Evolutionary conservation across 768 basidiomycete species (phyloP).

Genomic region (Boletus rubroflammeus): DNA sequence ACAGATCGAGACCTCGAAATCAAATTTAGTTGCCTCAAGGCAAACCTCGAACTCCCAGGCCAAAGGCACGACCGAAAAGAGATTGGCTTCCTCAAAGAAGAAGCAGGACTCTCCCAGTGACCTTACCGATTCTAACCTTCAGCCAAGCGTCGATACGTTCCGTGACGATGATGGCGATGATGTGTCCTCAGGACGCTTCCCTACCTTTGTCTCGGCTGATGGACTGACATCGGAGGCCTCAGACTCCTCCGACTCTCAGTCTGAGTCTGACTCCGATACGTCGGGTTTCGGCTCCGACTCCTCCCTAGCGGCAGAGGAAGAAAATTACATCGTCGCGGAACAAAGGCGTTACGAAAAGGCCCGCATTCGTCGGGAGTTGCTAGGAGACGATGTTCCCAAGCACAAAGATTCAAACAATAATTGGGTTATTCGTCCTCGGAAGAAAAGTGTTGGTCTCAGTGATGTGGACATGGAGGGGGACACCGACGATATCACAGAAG

Average conservation of each 20-base stretch:
- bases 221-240: constrained; percentile 48
- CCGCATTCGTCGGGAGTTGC: constrained; percentile 57
- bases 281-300: constrained; percentile 50
- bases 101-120: constrained; percentile 13
- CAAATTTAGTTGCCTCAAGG: constrained; percentile 34
- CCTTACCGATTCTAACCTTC: constrained; percentile 26
- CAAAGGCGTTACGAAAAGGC: constrained; percentile 44
- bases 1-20: constrained; percentile 22
- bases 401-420: constrained; percentile 41
- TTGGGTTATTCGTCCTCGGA: constrained; percentile 70
- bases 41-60: constrained; percentile 36
- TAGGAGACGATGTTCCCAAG: constrained; percentile 50
- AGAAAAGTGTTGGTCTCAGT: constrained; percentile 62
- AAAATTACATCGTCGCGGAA: constrained; percentile 53
- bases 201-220: constrained; percentile 68
- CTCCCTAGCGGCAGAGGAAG: constrained; percentile 59
- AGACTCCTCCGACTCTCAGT: constrained; percentile 42
- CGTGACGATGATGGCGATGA: constrained; percentile 31
- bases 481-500: constrained; percentile 53
- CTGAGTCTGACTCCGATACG: constrained; percentile 33
- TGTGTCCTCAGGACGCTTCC: constrained; percentile 42
- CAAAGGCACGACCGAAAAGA: constrained; percentile 35
- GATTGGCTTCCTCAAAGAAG: constrained; percentile 19
- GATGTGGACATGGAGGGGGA: constrained; percentile 66
- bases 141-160: constrained; percentile 36